Evolutionary conservation across 352 stramenopile genomes (phyloP).

Genomic region (Phytophthora pseudosyringae): DNA sequence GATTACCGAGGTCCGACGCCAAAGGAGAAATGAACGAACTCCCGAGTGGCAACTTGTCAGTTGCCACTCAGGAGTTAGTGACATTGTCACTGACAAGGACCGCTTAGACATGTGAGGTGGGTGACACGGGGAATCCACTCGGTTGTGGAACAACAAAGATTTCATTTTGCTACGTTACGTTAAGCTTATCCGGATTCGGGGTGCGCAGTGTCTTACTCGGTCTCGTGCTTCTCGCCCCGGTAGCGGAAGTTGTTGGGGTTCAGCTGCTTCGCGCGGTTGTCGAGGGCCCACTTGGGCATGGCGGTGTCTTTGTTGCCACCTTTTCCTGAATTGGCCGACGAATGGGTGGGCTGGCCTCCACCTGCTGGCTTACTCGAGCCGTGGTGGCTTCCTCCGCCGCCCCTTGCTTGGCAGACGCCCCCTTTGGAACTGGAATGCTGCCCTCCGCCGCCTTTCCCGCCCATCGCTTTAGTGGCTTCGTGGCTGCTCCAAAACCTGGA

Average conservation of each 20-base stretch:
- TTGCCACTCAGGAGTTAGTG: too few relatives aligned
- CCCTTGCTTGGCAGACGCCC: neutral
- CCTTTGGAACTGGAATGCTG: neutral
- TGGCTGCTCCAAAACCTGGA: neutral
- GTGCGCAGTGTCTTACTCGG: conserved; percentile 4
- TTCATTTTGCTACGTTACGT: conserved; percentile 3
- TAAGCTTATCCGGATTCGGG: too few relatives aligned
- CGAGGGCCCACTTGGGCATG: conserved; percentile 22
- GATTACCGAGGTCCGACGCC: neutral
- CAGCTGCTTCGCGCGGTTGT: conserved; percentile 38
- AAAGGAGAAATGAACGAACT: conserved; percentile 24
- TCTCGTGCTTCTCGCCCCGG: conserved; percentile 3
- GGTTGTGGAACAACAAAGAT: conserved; percentile 17
- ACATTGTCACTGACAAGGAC: neutral
- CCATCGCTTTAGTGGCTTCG: neutral
- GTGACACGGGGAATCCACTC: too few relatives aligned
- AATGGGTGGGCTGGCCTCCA: neutral
- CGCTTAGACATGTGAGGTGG: neutral
- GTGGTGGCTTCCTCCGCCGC: neutral
- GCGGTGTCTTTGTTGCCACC: neutral
- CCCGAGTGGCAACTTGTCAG: too few relatives aligned
- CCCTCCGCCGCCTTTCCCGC: neutral
- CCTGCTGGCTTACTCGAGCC: neutral
- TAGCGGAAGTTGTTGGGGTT: conserved; percentile 37
- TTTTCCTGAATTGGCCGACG: neutral